Percentiles rank a stretch among this genome's conserved stretches.
phyloP scores from a whole-genome alignment of 306 rosid species.

The Glycine latifolia region DNA sequence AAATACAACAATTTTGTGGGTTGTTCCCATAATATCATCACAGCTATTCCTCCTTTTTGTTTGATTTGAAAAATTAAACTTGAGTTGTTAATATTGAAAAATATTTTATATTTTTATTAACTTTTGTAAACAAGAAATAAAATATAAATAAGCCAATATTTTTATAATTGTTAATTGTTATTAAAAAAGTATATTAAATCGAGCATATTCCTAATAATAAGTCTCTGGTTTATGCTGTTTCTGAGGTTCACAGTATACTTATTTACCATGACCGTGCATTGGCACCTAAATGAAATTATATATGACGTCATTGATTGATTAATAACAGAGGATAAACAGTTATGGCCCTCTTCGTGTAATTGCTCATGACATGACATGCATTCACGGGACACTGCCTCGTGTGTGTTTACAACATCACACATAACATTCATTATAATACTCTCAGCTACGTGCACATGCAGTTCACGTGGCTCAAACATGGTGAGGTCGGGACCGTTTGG shows the following conservation, averaged over 20 bases:
- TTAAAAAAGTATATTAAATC: too few relatives aligned
- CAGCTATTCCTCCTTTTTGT: conserved; percentile 27
- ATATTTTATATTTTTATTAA: background rate
- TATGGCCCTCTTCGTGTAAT: conserved; percentile 45
- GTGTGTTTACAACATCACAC: conserved; percentile 37
- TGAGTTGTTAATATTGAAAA: background rate
- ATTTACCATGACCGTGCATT: too few relatives aligned
- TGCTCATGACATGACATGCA: conserved; percentile 46
- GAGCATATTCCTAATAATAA: too few relatives aligned
- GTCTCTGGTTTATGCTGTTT: background rate
- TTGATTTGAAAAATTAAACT: conserved; percentile 32
- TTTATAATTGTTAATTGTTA: too few relatives aligned
- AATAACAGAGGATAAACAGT: background rate
- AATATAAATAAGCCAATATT: too few relatives aligned
- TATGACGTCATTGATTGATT: conserved; percentile 12
- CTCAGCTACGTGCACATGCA: conserved; percentile 59
- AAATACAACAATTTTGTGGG: conserved; percentile 40
- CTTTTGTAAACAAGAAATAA: too few relatives aligned
- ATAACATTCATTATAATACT: conserved; percentile 16
- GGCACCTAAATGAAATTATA: too few relatives aligned
- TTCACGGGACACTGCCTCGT: conserved; percentile 60
- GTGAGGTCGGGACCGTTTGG: conserved; percentile 60
- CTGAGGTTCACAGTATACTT: background rate
- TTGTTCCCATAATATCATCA: conserved; percentile 45
- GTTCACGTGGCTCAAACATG: conserved; percentile 78